Percentiles rank a stretch among this genome's conserved stretches.
phyloP scores from a whole-genome alignment of 345 rosid genomes.

The Eucalyptus tenuipes region DNA sequence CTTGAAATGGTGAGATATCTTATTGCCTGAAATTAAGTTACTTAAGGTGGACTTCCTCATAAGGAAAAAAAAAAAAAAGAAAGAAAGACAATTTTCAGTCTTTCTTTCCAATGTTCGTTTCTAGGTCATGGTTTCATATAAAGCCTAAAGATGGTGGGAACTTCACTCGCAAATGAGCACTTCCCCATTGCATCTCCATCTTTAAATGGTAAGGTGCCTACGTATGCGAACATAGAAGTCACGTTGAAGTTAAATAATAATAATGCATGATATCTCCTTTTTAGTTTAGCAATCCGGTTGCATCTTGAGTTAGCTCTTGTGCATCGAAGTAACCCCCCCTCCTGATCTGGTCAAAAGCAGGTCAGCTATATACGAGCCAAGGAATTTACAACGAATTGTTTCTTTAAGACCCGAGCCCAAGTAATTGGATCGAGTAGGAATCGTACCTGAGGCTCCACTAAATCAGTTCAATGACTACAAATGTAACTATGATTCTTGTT shows the following conservation, averaged over 20 bases:
- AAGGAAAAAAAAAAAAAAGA: background rate
- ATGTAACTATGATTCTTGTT: background rate
- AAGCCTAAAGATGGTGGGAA: background rate
- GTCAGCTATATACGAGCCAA: background rate
- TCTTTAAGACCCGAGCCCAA: background rate
- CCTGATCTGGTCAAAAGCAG: background rate
- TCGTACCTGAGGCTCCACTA: background rate
- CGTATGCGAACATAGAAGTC: background rate
- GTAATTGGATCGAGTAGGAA: background rate
- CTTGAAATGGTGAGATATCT: background rate
- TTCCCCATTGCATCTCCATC: background rate
- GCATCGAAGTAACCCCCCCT: background rate
- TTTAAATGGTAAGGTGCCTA: background rate
- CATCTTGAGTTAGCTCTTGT: background rate
- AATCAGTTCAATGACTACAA: background rate
- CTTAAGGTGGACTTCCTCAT: background rate
- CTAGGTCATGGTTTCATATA: background rate
- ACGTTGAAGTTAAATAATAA: background rate
- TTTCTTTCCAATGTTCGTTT: background rate
- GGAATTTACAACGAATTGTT: background rate
- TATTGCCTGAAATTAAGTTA: background rate
- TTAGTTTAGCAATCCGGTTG: background rate
- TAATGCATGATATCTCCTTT: background rate
- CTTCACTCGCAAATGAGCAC: background rate
- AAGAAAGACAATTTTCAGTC: background rate